Conservation (phyloP, 2,329 filamentous ascomycete genomes). For the Orbilia ellipsospora region DNA sequence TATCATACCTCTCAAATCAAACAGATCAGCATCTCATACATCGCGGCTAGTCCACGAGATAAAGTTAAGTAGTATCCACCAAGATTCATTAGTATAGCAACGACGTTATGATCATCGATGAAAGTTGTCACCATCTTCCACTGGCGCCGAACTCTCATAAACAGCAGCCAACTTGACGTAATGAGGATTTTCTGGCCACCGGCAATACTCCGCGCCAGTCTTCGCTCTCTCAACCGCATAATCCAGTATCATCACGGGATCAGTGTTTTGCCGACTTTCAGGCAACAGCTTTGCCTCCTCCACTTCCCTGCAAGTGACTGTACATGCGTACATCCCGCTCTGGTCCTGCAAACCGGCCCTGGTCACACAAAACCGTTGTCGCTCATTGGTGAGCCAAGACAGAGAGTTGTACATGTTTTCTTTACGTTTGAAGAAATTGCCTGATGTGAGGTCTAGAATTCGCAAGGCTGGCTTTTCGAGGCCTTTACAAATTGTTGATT, state of each 20-base stretch:
- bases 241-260: background rate
- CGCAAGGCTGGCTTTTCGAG: background rate
- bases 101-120: no score
- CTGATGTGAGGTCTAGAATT: background rate
- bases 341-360: background rate
- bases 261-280: background rate
- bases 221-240: background rate
- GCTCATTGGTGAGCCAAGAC: background rate
- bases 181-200: background rate
- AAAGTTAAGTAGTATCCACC: no score
- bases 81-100: no score
- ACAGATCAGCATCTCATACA: no score
- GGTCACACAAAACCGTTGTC: background rate
- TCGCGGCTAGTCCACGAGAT: no score
- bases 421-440: background rate
- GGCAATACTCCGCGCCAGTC: background rate
- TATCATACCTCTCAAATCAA: no score
- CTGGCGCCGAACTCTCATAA: no score
- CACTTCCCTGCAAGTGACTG: background rate
- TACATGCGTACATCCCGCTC: background rate
- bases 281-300: slow-evolving; percentile 5
- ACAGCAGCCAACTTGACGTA: background rate
- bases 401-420: background rate
- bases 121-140: no score
- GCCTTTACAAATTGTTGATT: background rate